Percentiles rank a stretch among this genome's conserved stretches.
phyloP scores from a whole-genome alignment of 1,139 yeast genomes.

The Candida labiduridarum region DNA sequence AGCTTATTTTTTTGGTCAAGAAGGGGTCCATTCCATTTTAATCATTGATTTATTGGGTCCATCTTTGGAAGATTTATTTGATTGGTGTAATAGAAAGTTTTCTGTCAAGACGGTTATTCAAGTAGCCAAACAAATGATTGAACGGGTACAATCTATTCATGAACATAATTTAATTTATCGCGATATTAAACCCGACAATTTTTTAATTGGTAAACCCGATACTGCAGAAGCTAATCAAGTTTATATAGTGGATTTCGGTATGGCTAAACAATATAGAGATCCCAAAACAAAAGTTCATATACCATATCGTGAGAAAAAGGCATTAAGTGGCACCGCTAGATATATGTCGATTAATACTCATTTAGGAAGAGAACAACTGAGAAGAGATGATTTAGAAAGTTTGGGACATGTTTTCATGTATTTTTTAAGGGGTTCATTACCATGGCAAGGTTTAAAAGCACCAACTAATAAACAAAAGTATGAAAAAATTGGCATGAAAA shows the following conservation, averaged over 20 bases:
- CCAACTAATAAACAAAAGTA: slow-evolving; percentile 82
- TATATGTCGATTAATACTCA: slow-evolving; percentile 70
- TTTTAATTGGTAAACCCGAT: slow-evolving; percentile 69
- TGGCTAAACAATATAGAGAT: slow-evolving; percentile 70
- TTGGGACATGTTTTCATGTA: slow-evolving; percentile 68
- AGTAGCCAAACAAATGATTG: slow-evolving; percentile 75
- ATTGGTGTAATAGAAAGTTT: slow-evolving; percentile 78
- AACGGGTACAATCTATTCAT: slow-evolving; percentile 66
- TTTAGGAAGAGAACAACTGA: slow-evolving; percentile 64
- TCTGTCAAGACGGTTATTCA: slow-evolving; percentile 72
- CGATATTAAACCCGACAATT: slow-evolving; percentile 79
- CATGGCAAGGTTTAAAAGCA: slow-evolving; percentile 65
- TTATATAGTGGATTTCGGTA: slow-evolving; percentile 56
- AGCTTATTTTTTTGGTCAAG: slow-evolving; percentile 81
- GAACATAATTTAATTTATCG: slow-evolving; percentile 71
- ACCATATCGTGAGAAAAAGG: slow-evolving; percentile 64
- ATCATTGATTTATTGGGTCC: slow-evolving; percentile 79
- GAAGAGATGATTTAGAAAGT: slow-evolving; percentile 64
- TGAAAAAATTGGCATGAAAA: slow-evolving; percentile 80
- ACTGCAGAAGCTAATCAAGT: slow-evolving; percentile 61
- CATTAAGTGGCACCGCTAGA: slow-evolving; percentile 65
- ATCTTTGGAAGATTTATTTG: slow-evolving; percentile 75
- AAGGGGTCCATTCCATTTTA: slow-evolving; percentile 73
- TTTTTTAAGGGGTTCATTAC: slow-evolving; percentile 61
- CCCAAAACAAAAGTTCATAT: slow-evolving; percentile 61